Conservation (phyloP, 257 asterid species). For the Schizonepeta tenuifolia region DNA sequence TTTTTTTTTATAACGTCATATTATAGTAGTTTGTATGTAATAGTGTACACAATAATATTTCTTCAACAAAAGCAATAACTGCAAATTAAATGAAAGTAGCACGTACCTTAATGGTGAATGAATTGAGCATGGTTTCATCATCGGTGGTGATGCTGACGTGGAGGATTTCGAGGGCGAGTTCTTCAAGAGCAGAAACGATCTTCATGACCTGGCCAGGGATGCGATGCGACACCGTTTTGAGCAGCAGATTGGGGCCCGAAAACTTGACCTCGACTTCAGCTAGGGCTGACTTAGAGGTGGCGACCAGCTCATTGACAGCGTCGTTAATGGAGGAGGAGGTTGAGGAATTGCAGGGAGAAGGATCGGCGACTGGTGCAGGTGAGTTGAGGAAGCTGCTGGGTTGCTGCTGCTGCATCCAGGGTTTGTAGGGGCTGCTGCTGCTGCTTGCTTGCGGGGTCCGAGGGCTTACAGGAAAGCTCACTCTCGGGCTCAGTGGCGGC, state of each 20-base stretch:
- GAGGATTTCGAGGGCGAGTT: conserved; percentile 79
- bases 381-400: conserved; percentile 14
- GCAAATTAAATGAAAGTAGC: not conserved
- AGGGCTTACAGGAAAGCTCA: conserved; percentile 75
- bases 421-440: conserved; percentile 62
- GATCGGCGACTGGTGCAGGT: conserved; percentile 38
- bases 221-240: conserved; percentile 70
- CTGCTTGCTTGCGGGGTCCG: conserved; percentile 75
- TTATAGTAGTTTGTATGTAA: too few relatives aligned
- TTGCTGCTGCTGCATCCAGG: conserved; percentile 31
- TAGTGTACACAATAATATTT: too few relatives aligned
- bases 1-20: not conserved
- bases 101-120: conserved; percentile 83
- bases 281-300: conserved; percentile 60
- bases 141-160: conserved; percentile 62
- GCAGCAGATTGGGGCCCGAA: conserved; percentile 66
- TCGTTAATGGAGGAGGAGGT: conserved; percentile 48
- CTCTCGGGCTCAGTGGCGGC: conserved; percentile 73
- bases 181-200: conserved; percentile 64
- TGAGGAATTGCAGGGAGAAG: conserved; percentile 56
- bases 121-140: conserved; percentile 66
- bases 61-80: too few relatives aligned
- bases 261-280: conserved; percentile 93
- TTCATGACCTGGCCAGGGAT: conserved; percentile 74
- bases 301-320: conserved; percentile 76